Evolutionary conservation across 768 basidiomycete species (phyloP), one percentile per base, ranked within the genome.

Genomic region (Suillus lakei): DNA sequence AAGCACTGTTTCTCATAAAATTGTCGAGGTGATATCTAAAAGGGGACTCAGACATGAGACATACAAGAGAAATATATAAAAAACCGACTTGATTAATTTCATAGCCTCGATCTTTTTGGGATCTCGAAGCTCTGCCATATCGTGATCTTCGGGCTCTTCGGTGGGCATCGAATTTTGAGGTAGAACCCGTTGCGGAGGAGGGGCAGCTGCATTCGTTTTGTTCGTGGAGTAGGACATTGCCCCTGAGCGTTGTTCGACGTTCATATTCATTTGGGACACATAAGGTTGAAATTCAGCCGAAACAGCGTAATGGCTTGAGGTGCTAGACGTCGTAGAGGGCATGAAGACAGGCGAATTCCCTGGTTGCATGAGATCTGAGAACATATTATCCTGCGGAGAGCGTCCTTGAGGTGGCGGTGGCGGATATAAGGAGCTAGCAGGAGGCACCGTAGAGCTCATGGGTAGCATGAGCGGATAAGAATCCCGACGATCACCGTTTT

Each of bases 21-120:
- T 97, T 97, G 70, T 95, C 92, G 58, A 98, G 82, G 73, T 98
- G 96, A 76, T 97, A 96, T 66, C 93, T 94, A 60, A 32, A 51
- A 30, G 36, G 26, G 10, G 6, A 51, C 10, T 53, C 68, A 23
- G 68, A 50, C 55, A 54, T 53, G 39, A 60, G 16, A n/a, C 44
- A n/a, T 46, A 12, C 38, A 30, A 15, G 23, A 54, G 60, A 30
- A 63, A 63, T 30, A 4, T 30, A 18, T 10, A 9, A 21, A 48
- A 26, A 43, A 77, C 87, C 16, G 71, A 92, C 92, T 87, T 86
- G 66, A 95, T 91, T 18, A 95, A 84, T 76, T 94, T 95, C 69
- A 90, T 86, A 1, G 93, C 93, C 72, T 95, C 93, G 15, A 83
- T 81, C 73, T 85, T 88, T 73, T 91, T 91, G 1, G 91, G 89